Evolutionary conservation across 805 yeast species (phyloP), one percentile per base, ranked within the genome.

Genomic region (Yamadazyma tumulicola): DNA sequence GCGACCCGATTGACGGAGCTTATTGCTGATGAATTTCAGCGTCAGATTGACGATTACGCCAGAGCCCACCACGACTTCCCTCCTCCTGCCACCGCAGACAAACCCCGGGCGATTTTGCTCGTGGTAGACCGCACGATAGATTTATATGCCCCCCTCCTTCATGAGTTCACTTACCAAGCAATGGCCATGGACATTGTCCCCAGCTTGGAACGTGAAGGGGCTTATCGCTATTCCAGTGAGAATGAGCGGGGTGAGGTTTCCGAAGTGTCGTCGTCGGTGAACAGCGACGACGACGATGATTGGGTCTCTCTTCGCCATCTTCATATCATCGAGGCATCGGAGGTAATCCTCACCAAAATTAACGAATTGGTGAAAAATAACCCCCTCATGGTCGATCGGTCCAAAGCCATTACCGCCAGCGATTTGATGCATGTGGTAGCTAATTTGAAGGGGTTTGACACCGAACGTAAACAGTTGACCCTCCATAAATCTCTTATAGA

Each of bases 101-200:
- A 85, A 46, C 85, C 86, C 14, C 69, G 93, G 42, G 74, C 96
- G 0, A 69, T 85, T 0, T 69, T 91, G 44, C 57, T 93, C 21
- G 76, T 93, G 13, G 67, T 85, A 2, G 98, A 93, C 57, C 71
- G 99, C 42, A 72, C 95, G 1, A 54, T 88, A 54, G 98, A 94
- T 55, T 64, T 83, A 31, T 75, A 76, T 48, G 84, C 93, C 5
- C 96, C 97, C 0, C 55, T 93, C 30, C 59, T 89, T 35, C 97
- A 93, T 57, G 96, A 87, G 54, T 86, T 89, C 58, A 76, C 82
- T 16, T 93, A 89, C 58, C 95, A 91, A 59, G 89, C 97, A 4
- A 80, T 89, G 85, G 83, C 89, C 13, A 81, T 82, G 63, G 98
- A 91, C 56, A 59, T 82, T 18, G 70, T 72, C 2, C 63, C 61